Evolutionary conservation across 148 eudicot genomes (phyloP).

Genomic region (Persicaria tinctoria): DNA sequence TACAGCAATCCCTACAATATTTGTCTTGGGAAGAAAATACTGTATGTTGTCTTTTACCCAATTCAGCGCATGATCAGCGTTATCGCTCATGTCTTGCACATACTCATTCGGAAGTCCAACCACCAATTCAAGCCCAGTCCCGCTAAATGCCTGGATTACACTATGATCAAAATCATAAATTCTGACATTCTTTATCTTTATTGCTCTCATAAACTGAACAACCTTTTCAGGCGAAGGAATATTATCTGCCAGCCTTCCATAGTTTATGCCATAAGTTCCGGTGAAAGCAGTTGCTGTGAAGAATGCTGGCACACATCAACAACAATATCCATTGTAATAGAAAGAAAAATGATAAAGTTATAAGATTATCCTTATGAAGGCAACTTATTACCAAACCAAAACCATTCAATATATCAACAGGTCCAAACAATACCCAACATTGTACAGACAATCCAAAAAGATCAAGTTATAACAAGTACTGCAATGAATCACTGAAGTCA

Average conservation of each 20-base stretch:
- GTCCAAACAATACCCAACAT: background rate
- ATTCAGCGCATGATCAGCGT: constrained; percentile 44
- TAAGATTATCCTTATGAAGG: background rate
- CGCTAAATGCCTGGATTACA: constrained; percentile 62
- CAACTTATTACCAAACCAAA: background rate
- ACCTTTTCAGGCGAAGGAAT: constrained; percentile 63
- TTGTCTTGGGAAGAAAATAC: constrained; percentile 43
- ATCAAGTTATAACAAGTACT: background rate
- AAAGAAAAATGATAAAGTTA: background rate
- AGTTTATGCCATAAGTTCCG: constrained; percentile 70
- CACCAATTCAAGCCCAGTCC: constrained; percentile 62
- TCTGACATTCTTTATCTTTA: constrained; percentile 62
- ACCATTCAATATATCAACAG: background rate
- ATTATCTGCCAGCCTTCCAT: constrained; percentile 67
- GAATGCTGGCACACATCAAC: constrained; percentile 17
- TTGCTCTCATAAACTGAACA: constrained; percentile 37
- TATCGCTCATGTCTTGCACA: constrained; percentile 43
- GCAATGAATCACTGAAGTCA: background rate
- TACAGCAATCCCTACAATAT: constrained; percentile 57
- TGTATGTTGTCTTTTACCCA: constrained; percentile 67
- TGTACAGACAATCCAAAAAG: constrained; percentile 1
- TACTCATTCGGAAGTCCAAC: constrained; percentile 57
- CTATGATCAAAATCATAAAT: constrained; percentile 54
- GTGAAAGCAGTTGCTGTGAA: constrained; percentile 28
- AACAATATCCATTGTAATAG: background rate